A percentile compares a stretch with the other conserved stretches of the same genome.
These are phyloP conservation scores for Erigeron canadensis DNA, from an alignment of 129 eudicot species.

Conservation along the genomic window DNA sequence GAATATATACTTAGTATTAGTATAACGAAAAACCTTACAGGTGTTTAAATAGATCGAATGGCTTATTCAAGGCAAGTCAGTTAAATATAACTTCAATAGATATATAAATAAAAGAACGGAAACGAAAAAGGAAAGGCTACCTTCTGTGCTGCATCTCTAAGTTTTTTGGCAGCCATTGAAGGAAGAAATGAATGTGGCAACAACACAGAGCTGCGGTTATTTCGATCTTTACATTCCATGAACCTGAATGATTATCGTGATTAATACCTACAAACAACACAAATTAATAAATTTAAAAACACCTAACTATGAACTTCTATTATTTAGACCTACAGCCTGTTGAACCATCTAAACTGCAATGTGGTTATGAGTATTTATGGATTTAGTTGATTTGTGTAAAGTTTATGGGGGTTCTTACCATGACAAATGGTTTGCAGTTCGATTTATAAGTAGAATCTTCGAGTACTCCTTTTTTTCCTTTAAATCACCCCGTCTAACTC, in stretches of 20 bases:
- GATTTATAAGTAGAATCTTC: slow-evolving; percentile 78
- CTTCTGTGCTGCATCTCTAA: slow-evolving; percentile 81
- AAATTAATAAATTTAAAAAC: slow-evolving; percentile 34
- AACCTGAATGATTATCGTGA: slow-evolving; percentile 78
- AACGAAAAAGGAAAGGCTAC: slow-evolving; percentile 31
- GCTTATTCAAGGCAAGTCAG: not conserved
- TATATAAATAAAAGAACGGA: not conserved
- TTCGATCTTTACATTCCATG: slow-evolving; percentile 94
- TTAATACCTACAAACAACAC: slow-evolving; percentile 68
- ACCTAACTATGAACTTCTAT: slow-evolving; percentile 7
- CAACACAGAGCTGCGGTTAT: slow-evolving; percentile 68
- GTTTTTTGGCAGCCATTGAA: slow-evolving; percentile 91
- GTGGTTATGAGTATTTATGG: not conserved
- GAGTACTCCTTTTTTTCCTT: slow-evolving; percentile 47
- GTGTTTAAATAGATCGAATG: not conserved
- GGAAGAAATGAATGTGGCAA: slow-evolving; percentile 93
- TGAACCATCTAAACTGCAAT: not conserved
- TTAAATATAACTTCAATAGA: not conserved
- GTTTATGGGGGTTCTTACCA: slow-evolving; percentile 48
- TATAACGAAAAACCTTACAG: no score
- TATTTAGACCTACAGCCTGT: not conserved
- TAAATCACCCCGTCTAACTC: slow-evolving; percentile 60
- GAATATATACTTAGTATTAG: no score
- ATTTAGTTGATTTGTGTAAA: not conserved
- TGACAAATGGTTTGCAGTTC: slow-evolving; percentile 92